Percentiles rank a stretch among this genome's conserved stretches.
phyloP scores from a whole-genome alignment of 192 early-diverging fungal species.

The Spizellomyces sp. region DNA sequence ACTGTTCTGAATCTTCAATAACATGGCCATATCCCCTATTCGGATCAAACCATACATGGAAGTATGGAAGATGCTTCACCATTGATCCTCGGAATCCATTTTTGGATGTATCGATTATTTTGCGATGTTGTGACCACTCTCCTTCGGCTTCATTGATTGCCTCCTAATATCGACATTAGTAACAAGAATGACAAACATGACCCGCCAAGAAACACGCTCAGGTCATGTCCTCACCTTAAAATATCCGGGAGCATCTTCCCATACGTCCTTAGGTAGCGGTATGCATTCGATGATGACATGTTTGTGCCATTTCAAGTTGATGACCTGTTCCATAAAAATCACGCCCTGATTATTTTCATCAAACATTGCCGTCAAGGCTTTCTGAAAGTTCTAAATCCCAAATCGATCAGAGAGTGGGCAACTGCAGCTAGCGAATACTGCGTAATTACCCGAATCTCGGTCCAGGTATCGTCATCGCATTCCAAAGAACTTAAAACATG shows the following conservation, averaged over 20 bases:
- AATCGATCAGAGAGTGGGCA: background rate
- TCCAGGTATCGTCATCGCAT: slow-evolving; percentile 90
- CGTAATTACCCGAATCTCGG: slow-evolving; percentile 78
- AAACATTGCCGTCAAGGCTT: slow-evolving; percentile 90
- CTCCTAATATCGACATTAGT: slow-evolving; percentile 51
- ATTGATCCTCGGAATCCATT: slow-evolving; percentile 50
- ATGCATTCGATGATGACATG: slow-evolving; percentile 93
- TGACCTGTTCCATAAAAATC: slow-evolving; percentile 90
- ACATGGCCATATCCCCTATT: slow-evolving; percentile 92
- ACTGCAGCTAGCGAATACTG: background rate
- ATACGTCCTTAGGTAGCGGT: slow-evolving; percentile 77
- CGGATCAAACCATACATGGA: slow-evolving; percentile 95
- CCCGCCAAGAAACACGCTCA: background rate
- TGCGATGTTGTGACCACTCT: slow-evolving; percentile 88
- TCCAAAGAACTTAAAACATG: slow-evolving; percentile 82
- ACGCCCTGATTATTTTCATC: slow-evolving; percentile 66
- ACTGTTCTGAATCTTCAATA: slow-evolving; percentile 84
- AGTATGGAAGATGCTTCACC: slow-evolving; percentile 82
- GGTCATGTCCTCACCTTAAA: slow-evolving; percentile 62
- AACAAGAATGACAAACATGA: background rate
- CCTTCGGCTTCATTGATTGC: slow-evolving; percentile 73
- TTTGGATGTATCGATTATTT: slow-evolving; percentile 73
- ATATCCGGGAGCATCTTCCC: slow-evolving; percentile 78
- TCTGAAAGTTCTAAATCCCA: slow-evolving; percentile 82
- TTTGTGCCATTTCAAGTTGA: slow-evolving; percentile 70